A percentile compares a stretch with the other conserved stretches of the same genome.
phyloP scores from a whole-genome alignment of 2,329 filamentous ascomycete species.

The Didymella sp. region DNA sequence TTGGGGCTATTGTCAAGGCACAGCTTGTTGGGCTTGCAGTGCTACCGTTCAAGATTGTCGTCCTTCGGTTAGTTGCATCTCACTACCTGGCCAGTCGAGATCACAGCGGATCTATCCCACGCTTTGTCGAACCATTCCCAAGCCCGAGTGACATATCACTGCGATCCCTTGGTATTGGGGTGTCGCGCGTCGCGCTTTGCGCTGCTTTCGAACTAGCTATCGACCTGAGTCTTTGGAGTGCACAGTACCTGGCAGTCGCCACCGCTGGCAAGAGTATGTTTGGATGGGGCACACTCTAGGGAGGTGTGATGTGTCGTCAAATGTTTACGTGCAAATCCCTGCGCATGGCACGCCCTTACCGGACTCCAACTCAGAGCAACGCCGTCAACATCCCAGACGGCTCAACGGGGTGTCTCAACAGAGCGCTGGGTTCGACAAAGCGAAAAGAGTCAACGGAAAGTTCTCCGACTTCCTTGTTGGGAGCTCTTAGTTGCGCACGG shows the following conservation, averaged over 20 bases:
- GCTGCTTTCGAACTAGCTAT: constrained; percentile 42
- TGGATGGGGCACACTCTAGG: constrained; percentile 45
- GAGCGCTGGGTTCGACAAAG: neutral
- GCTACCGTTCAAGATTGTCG: constrained; percentile 42
- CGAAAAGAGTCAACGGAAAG: neutral
- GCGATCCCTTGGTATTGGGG: constrained; percentile 30
- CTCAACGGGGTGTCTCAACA: constrained; percentile 1
- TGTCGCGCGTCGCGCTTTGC: constrained; percentile 45
- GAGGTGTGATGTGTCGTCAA: neutral
- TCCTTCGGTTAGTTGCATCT: constrained; percentile 41
- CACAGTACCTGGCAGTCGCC: constrained; percentile 41
- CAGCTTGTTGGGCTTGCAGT: constrained; percentile 42
- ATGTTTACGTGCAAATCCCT: neutral
- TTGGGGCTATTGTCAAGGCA: constrained; percentile 41
- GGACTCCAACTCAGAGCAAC: neutral
- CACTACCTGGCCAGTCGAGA: constrained; percentile 34
- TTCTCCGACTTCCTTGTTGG: neutral
- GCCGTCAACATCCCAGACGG: neutral
- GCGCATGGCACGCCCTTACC: neutral
- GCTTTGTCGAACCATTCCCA: constrained; percentile 20
- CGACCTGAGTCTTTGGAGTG: constrained; percentile 45
- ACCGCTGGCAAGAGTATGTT: constrained; percentile 40
- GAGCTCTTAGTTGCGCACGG: neutral
- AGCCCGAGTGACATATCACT: constrained; percentile 22
- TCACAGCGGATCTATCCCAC: constrained; percentile 6